Evolutionary conservation across 371 early-diverging fungal species (phyloP), one percentile per base, ranked within the genome.

Genomic region (Capillidium heterosporum): DNA sequence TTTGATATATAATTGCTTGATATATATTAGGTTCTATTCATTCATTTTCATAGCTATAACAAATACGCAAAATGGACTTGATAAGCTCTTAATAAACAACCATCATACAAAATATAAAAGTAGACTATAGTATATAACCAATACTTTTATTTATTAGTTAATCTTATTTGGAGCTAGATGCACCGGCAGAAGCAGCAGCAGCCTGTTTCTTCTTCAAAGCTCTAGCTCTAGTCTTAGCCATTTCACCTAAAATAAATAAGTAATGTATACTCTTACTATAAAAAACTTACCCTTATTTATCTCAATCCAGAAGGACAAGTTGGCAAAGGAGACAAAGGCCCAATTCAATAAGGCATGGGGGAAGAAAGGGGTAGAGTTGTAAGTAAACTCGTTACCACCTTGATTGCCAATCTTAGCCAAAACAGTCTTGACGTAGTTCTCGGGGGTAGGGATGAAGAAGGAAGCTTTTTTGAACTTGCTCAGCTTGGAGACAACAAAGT

Each of bases 401-500:
- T 76, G 63, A 42, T 81, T 67, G 59, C 95, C 95, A 50, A 89
- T 71, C 65, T 78, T 81, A 19, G 63, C 52, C 44, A 98, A 66
- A 43, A 85, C 88, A 26, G 70, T 61, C 19, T 71, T 63, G 35
- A 91, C 95, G 67, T 87, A 95, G 28, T 72, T 71, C 63, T 82
- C 77, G 40, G 95, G 77, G 55, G 82, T 68, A 23, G 95, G 98
- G 27, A 90, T 82, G 55, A 87, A 59, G 61, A 80, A 76, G 13
- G 70, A 70, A 31, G 93, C 70, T 52, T 71, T 75, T 50, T 87
- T 73, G 59, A 94, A 87, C 76, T 94, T 95, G 63, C 85, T 84
- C 95, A 97, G 92, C 54, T 82, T 78, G 13, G 87, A 31, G 28
- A 85, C 85, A 53, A 95, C 95, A 81, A 89, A 91, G 70, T 86